Evolutionary conservation across 345 rosid species (phyloP), one percentile per base, ranked within the genome.

Genomic region (Ailanthus altissimus): DNA sequence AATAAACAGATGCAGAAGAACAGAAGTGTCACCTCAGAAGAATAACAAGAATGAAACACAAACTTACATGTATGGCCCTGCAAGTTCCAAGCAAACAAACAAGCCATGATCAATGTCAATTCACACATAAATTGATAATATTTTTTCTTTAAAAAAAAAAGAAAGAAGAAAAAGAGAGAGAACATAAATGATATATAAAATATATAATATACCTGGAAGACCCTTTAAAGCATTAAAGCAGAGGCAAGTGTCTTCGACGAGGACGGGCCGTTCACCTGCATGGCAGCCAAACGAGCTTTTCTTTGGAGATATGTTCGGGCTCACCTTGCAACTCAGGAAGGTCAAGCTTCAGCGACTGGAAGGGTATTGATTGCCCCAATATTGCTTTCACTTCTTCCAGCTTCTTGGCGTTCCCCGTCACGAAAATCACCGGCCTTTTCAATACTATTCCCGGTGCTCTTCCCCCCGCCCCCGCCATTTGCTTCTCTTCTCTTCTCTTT

Each of bases 1-100:
- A 21, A 67, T 58, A 14, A 75, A 2, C 56, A 68, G 20, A 43
- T 13, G 12, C 73, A 28, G 20, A 50, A 18, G 16, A 75, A 28
- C n/a, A 57, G n/a, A n/a, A 21, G 4, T 40, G 1, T 77, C 71
- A 64, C 66, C 65, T 70, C 71, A 51, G 59, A n/a, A 38, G 28
- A 0, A 43, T 67, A 77, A 77, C 64, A 32, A 70, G 49, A 62
- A 63, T 47, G 78, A 60, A 57, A 68, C 42, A 42, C 20, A 76
- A 79, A 84, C 97, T 93, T 90, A 96, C 99, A 96, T 84, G 84
- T 96, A 92, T 42, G 99, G 98, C 81, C 99, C 99, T 95, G 96
- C 88, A 89, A 62, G 2, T 59, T 65, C 25, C 70, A 85, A 64
- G 73, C 58, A 65, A 64, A 54, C 32, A 54, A 74, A 38, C 21